Percentiles rank a stretch among this genome's conserved stretches.
These are phyloP conservation scores for Saccharomycopsis sp. DNA, from an alignment of 805 yeast genomes.

Conservation along the genomic window DNA sequence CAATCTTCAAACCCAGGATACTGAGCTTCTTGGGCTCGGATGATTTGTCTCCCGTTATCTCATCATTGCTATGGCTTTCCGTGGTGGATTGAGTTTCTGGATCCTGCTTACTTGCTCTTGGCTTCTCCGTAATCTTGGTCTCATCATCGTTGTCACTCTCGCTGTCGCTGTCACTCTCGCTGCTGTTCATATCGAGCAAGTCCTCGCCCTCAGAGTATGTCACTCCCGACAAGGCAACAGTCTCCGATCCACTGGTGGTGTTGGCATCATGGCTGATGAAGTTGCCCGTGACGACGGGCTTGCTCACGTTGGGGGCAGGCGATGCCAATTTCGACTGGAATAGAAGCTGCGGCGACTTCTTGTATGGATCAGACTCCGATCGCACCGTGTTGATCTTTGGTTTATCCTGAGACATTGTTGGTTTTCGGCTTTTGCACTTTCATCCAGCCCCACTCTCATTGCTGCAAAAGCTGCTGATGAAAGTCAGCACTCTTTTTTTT, in stretches of 20 bases:
- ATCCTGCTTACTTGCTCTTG: background rate
- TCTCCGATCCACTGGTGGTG: background rate
- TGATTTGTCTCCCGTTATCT: no score
- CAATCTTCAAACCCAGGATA: no score
- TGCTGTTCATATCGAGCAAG: background rate
- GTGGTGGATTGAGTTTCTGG: background rate
- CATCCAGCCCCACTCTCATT: no score
- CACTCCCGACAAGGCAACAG: conserved; percentile 1
- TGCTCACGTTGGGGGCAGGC: conserved; percentile 2
- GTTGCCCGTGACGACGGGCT: conserved; percentile 1
- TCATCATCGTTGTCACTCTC: background rate
- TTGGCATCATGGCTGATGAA: background rate
- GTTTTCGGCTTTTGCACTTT: no score
- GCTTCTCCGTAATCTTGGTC: background rate
- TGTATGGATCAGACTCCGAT: no score
- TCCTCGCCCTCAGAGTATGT: conserved; percentile 1
- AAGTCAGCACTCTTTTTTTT: no score
- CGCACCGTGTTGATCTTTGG: no score
- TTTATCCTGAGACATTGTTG: no score
- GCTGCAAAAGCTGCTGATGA: no score
- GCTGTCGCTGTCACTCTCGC: background rate
- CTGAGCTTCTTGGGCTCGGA: background rate
- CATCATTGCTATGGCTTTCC: background rate
- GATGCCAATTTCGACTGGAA: no score
- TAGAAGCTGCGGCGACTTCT: conserved; percentile 1